Evolutionary conservation across 106 monocot genomes (phyloP), one percentile per base, ranked within the genome.

Genomic region (Hemerocallis citrina): DNA sequence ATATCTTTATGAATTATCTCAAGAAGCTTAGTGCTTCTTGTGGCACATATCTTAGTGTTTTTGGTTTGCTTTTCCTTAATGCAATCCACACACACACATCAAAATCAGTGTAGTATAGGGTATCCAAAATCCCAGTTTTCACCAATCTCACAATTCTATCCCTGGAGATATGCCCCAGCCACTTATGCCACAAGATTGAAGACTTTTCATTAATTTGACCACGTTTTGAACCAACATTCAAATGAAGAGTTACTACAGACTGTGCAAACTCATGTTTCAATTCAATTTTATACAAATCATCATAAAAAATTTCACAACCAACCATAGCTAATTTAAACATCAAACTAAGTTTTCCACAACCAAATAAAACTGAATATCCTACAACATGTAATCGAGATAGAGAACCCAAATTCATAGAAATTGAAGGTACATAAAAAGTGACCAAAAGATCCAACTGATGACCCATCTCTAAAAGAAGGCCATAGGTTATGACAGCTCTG

Each of bases 361-460:
- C n/a, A n/a, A n/a, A n/a, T n/a, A n/a, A n/a, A n/a, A n/a, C n/a
- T n/a, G n/a, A n/a, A 11, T 59, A 59, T 59, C 59, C 35, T 37
- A 17, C 2, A 2, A 0, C 8, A 34, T 35, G 2, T n/a, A 59
- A 20, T 59, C 38, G 35, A 17, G 59, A 59, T 3, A 59, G 21
- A 22, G 35, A 59, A 57, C 28, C 15, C 9, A 57, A 57, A 30
- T 57, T 57, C 2, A 3, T 3, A 34, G 59, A 59, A 59, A 52
- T 29, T 16, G 4, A 22, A 52, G 16, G 61, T 3, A 62, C 35
- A 50, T 65, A 52, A 51, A 50, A 14, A 23, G n/a, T 49, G 34
- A 34, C 3, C 11, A 51, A 65, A 11, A 65, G 25, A 50, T 65
- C 50, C 51, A 65, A 45, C 2, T 65, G 17, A 65, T 65, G 50